Evolutionary conservation across 768 basidiomycete genomes (phyloP).

Genomic region (Lactarius tabidus): DNA sequence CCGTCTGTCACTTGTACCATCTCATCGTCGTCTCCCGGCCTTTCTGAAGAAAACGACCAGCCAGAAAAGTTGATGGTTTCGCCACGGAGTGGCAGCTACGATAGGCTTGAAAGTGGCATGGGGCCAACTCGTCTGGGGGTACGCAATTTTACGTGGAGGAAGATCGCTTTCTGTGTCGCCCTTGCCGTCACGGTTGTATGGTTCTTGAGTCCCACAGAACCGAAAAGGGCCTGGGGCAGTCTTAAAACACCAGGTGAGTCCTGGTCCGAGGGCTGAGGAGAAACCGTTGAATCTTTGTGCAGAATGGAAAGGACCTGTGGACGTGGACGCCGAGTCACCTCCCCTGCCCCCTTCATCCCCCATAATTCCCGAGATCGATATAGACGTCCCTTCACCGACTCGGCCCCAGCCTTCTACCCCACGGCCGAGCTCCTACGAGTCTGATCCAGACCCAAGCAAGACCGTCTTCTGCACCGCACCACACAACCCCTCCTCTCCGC

Average conservation of each 20-base stretch:
- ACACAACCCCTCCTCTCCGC: slow-evolving; percentile 41
- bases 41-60: neutral
- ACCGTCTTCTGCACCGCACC: slow-evolving; percentile 71
- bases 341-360: neutral
- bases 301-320: slow-evolving; percentile 6
- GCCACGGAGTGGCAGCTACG: slow-evolving; percentile 47
- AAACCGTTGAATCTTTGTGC: neutral
- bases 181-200: slow-evolving; percentile 59
- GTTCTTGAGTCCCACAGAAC: slow-evolving; percentile 55
- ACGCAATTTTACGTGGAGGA: slow-evolving; percentile 54
- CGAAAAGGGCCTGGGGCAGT: slow-evolving; percentile 25
- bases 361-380: slow-evolving; percentile 10
- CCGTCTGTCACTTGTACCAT: neutral
- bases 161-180: slow-evolving; percentile 55
- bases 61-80: slow-evolving; percentile 28
- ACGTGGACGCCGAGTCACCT: neutral
- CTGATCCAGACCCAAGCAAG: slow-evolving; percentile 67
- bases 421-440: slow-evolving; percentile 56
- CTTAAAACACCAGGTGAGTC: slow-evolving; percentile 30
- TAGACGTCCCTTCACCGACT: neutral
- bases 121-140: slow-evolving; percentile 40
- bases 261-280: neutral
- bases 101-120: slow-evolving; percentile 58
- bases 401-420: slow-evolving; percentile 3
- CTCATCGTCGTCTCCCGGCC: neutral